phyloP scores from a whole-genome alignment of 2,329 filamentous ascomycete genomes.

The Aspergillus pseudoterreus region DNA sequence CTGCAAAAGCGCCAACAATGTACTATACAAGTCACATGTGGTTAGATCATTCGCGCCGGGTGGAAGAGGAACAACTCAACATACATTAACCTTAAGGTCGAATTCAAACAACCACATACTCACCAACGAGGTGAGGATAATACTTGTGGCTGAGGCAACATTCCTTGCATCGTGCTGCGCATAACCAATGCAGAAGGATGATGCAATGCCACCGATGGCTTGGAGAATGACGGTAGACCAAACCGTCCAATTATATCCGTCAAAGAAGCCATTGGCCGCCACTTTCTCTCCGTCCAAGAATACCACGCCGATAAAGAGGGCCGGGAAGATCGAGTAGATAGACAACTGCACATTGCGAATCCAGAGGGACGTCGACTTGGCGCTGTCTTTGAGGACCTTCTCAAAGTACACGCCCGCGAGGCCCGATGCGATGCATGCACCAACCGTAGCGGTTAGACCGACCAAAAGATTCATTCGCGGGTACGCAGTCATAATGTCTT shows the following conservation, averaged over 20 bases:
- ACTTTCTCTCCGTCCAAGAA: constrained; percentile 85
- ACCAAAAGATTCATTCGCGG: constrained; percentile 71
- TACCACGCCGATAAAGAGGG: constrained; percentile 78
- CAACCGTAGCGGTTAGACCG: constrained; percentile 72
- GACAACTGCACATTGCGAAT: constrained; percentile 91
- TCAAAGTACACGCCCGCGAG: constrained; percentile 69
- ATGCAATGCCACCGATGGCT: constrained; percentile 77
- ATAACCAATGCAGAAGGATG: constrained; percentile 75
- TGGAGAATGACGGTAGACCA: constrained; percentile 83
- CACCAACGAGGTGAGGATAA: constrained; percentile 79
- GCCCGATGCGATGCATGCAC: constrained; percentile 76
- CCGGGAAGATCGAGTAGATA: constrained; percentile 89
- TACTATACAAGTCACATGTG: constrained; percentile 55
- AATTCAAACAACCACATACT: constrained; percentile 86
- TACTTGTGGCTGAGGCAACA: constrained; percentile 88
- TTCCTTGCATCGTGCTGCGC: constrained; percentile 91
- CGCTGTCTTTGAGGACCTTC: constrained; percentile 86
- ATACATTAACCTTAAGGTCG: constrained; percentile 66
- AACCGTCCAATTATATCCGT: constrained; percentile 88
- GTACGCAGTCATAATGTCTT: constrained; percentile 52
- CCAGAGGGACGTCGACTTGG: constrained; percentile 75
- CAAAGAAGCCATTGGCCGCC: constrained; percentile 81
- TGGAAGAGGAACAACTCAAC: constrained; percentile 31
- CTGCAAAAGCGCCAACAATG: constrained; percentile 71
- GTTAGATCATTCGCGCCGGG: neutral